Percentiles rank a stretch among this genome's conserved stretches.
These are phyloP conservation scores for Porcisia deanei DNA, from an alignment of 208 protist species.

Conservation along the genomic window DNA sequence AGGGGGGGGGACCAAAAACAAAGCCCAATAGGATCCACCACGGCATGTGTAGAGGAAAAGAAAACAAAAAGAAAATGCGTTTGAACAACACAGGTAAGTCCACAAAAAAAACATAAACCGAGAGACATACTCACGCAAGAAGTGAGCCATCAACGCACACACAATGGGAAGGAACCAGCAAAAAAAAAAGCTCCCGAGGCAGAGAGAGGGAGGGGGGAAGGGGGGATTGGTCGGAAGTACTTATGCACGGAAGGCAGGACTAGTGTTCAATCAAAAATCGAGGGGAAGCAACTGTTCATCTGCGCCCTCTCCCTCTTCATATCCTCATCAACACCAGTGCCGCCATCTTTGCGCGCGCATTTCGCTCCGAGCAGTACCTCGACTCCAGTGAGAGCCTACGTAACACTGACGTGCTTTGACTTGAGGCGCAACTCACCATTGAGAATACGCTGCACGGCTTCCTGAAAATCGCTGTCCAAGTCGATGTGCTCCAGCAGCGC, in stretches of 20 bases:
- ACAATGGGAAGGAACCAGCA: too few species aligned
- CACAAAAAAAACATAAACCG: constrained; percentile 1
- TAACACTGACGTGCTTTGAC: not conserved
- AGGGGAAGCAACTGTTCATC: not conserved
- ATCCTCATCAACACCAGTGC: not conserved
- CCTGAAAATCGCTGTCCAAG: constrained; percentile 23
- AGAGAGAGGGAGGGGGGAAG: too few species aligned
- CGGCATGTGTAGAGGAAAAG: not conserved
- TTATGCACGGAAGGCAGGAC: not conserved
- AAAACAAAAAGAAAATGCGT: constrained; percentile 20
- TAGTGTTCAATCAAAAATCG: not conserved
- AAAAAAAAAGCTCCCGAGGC: too few species aligned
- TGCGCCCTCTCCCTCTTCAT: not conserved
- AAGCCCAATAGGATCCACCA: not conserved
- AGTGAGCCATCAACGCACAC: not conserved
- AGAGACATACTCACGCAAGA: not conserved
- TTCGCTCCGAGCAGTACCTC: too few species aligned
- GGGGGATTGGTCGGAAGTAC: not conserved
- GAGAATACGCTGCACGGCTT: constrained; percentile 29
- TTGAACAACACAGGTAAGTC: not conserved
- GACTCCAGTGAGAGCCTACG: not conserved
- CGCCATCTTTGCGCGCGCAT: not conserved
- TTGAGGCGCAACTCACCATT: constrained; percentile 32
- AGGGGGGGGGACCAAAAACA: constrained; percentile 1
- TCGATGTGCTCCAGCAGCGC: constrained; percentile 17